Percentiles rank a stretch among this genome's conserved stretches.
Conservation (phyloP, 2,329 filamentous ascomycete genomes). For the Tolypocladium sp. region DNA sequence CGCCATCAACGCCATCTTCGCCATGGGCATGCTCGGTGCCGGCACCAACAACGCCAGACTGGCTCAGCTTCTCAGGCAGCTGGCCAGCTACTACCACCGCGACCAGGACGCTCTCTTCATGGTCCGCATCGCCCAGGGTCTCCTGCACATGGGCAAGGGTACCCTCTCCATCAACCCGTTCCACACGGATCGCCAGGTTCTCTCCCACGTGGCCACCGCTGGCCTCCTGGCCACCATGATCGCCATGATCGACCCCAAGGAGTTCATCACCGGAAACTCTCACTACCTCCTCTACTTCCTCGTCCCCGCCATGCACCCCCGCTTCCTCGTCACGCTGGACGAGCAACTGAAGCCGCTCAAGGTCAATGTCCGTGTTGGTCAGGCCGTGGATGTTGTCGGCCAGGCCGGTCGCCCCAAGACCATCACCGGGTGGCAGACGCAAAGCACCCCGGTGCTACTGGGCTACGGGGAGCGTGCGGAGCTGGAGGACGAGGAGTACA, state of each 20-base stretch:
- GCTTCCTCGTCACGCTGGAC: constrained; percentile 92
- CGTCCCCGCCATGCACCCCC: constrained; percentile 91
- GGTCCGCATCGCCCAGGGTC: constrained; percentile 95
- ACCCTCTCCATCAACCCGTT: constrained; percentile 96
- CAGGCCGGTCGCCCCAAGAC: constrained; percentile 97
- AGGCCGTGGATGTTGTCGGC: constrained; percentile 95
- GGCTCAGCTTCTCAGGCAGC: constrained; percentile 85
- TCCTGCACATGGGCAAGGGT: constrained; percentile 98
- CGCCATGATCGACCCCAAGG: constrained; percentile 90
- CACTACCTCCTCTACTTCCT: constrained; percentile 98
- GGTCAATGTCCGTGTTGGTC: constrained; percentile 93
- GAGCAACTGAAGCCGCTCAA: constrained; percentile 89
- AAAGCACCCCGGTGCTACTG: constrained; percentile 94
- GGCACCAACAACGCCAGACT: constrained; percentile 97
- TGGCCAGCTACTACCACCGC: constrained; percentile 96
- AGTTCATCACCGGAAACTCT: constrained; percentile 56
- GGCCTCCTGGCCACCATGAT: constrained; percentile 85
- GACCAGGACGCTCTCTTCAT: constrained; percentile 96
- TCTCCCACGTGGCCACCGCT: constrained; percentile 83
- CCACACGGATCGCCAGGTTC: constrained; percentile 93
- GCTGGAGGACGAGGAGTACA: constrained; percentile 95
- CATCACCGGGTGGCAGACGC: constrained; percentile 98
- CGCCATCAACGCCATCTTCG: constrained; percentile 96
- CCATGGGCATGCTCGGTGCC: constrained; percentile 93
- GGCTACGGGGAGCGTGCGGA: constrained; percentile 94